A percentile compares a stretch with the other conserved stretches of the same genome.
Evolutionary conservation across 768 basidiomycete species (phyloP).

Genomic region (Tylopilus vinaceipallidus): DNA sequence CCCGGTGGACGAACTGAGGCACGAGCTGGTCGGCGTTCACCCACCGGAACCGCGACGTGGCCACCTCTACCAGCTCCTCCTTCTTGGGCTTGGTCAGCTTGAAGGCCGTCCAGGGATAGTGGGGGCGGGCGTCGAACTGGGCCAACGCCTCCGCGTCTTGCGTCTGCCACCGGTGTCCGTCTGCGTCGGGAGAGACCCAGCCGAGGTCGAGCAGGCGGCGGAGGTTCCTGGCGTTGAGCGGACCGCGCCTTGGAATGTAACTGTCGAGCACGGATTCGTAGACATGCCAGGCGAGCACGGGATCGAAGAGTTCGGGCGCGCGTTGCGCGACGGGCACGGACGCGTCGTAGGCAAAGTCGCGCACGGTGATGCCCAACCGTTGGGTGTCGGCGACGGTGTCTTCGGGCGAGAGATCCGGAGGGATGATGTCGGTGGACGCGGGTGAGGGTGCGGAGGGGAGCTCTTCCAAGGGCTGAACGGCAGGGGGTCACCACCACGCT

Average conservation of each 20-base stretch:
- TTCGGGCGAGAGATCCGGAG: constrained; percentile 32
- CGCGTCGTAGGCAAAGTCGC: constrained; percentile 32
- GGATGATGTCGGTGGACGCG: constrained; percentile 33
- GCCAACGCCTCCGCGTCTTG: constrained; percentile 28
- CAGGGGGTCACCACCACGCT: not conserved
- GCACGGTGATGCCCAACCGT: constrained; percentile 27
- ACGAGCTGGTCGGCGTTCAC: constrained; percentile 31
- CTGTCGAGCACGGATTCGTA: constrained; percentile 28
- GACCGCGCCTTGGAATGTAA: constrained; percentile 12
- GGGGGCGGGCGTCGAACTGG: constrained; percentile 21
- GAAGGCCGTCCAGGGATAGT: constrained; percentile 30
- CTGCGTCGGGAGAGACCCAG: constrained; percentile 25
- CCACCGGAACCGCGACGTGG: constrained; percentile 28
- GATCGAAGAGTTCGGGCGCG: constrained; percentile 31
- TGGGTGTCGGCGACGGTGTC: constrained; percentile 34
- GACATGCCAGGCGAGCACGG: constrained; percentile 29
- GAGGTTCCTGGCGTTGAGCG: constrained; percentile 23
- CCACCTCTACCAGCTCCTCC: constrained; percentile 26
- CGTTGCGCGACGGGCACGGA: constrained; percentile 10
- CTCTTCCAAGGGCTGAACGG: constrained; percentile 12
- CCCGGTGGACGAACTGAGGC: constrained; percentile 25
- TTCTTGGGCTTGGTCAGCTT: constrained; percentile 24
- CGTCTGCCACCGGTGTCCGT: constrained; percentile 24
- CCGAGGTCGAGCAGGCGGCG: constrained; percentile 30
- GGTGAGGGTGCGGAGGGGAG: constrained; percentile 29